phyloP scores from a whole-genome alignment of 2,329 filamentous ascomycete species.

The Cercospora canescens region DNA sequence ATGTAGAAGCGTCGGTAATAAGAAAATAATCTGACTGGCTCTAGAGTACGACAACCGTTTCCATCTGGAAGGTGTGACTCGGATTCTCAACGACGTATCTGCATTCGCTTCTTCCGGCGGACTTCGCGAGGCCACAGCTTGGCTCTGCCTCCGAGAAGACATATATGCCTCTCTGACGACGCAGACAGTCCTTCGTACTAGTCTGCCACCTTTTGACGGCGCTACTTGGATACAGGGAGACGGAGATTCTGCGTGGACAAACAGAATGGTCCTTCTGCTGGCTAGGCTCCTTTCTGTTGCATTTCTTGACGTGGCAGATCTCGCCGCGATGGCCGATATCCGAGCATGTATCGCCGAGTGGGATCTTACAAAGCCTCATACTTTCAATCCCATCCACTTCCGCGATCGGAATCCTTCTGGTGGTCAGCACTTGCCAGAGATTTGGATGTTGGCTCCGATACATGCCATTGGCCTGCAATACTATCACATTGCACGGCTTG shows the following conservation, averaged over 20 bases:
- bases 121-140: conserved; percentile 43
- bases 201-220: conserved; percentile 27
- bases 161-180: conserved; percentile 43
- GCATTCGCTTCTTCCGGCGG: conserved; percentile 41
- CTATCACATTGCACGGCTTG: conserved; percentile 23
- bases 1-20: neutral
- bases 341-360: neutral
- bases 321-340: neutral
- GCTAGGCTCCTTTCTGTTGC: conserved; percentile 12
- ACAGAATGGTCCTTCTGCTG: conserved; percentile 21
- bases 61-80: conserved; percentile 42
- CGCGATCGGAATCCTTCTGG: neutral
- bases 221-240: conserved; percentile 14
- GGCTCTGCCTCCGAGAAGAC: conserved; percentile 44
- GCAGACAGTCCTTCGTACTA: conserved; percentile 36
- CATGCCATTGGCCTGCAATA: conserved; percentile 24
- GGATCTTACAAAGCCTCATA: neutral
- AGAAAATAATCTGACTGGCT: neutral
- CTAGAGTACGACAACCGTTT: conserved; percentile 39
- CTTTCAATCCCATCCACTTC: conserved; percentile 8
- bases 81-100: conserved; percentile 42
- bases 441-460: conserved; percentile 20
- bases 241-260: conserved; percentile 18
- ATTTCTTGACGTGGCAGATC: conserved; percentile 5
- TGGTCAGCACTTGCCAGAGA: conserved; percentile 15